Percentiles rank a stretch among this genome's conserved stretches.
Conservation (phyloP, 495 filamentous ascomycete genomes). For the Xylaria intraflava region DNA sequence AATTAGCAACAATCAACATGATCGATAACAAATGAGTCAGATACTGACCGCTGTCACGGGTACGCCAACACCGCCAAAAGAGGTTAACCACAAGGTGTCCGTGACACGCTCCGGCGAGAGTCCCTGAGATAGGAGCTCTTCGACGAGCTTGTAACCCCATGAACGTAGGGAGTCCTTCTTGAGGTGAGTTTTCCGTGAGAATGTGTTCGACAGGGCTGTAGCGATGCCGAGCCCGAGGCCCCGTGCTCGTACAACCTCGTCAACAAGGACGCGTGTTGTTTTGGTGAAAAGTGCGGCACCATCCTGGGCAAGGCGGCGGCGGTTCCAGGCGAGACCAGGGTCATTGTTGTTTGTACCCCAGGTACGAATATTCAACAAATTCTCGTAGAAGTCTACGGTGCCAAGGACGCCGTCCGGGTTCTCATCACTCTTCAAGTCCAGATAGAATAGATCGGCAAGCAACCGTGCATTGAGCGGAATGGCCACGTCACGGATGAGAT, state of each 20-base stretch:
- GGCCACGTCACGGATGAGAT: conserved; percentile 65
- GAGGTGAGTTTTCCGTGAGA: conserved; percentile 11
- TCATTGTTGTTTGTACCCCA: conserved; percentile 63
- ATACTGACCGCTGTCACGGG: conserved; percentile 28
- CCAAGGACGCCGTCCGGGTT: conserved; percentile 52
- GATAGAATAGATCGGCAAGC: conserved; percentile 48
- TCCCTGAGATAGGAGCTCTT: conserved; percentile 21
- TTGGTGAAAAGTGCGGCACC: conserved; percentile 19
- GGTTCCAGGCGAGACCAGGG: conserved; percentile 54
- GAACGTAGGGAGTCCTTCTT: conserved; percentile 23
- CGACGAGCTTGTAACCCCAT: conserved; percentile 23
- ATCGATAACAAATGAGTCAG: background rate
- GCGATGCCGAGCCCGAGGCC: conserved; percentile 14
- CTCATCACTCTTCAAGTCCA: conserved; percentile 57
- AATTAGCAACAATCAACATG: conserved; percentile 15
- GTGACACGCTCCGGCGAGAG: conserved; percentile 23
- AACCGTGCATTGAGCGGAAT: conserved; percentile 34
- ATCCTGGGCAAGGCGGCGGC: conserved; percentile 46
- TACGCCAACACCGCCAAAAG: conserved; percentile 33
- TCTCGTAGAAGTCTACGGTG: conserved; percentile 52
- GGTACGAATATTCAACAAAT: conserved; percentile 53
- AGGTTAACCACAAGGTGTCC: conserved; percentile 28
- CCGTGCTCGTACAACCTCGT: conserved; percentile 13
- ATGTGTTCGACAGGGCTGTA: background rate
- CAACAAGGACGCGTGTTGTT: conserved; percentile 23